Percentiles rank a stretch among this genome's conserved stretches.
Evolutionary conservation across 2,329 filamentous ascomycete species (phyloP).

Genomic region (Fusarium cyanostomum): DNA sequence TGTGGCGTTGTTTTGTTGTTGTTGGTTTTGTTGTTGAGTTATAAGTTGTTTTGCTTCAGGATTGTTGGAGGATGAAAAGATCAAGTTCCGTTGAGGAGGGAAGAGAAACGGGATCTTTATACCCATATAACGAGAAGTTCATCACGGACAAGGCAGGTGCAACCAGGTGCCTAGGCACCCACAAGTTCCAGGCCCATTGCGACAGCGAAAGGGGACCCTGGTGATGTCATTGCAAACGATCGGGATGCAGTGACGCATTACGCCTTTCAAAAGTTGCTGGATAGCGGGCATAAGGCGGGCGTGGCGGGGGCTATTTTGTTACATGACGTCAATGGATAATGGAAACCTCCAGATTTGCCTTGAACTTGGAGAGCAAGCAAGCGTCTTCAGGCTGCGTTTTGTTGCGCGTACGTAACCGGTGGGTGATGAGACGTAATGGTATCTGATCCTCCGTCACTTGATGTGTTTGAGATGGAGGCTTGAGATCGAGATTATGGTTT

Average conservation of each 20-base stretch:
- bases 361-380: constrained; percentile 8
- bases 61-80: constrained; percentile 10
- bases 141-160: constrained; percentile 28
- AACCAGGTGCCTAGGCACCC: constrained; percentile 11
- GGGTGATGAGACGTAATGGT: constrained; percentile 30
- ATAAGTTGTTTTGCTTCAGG: constrained; percentile 10
- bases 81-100: constrained; percentile 32
- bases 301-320: background rate
- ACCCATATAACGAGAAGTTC: constrained; percentile 15
- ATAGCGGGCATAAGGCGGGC: constrained; percentile 1
- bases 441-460: constrained; percentile 10
- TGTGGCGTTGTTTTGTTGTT: constrained; percentile 11
- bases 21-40: constrained; percentile 2
- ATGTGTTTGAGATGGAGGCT: background rate
- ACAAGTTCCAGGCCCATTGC: constrained; percentile 4
- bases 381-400: constrained; percentile 7
- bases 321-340: constrained; percentile 32
- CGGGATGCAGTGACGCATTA: constrained; percentile 22
- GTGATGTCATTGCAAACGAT: constrained; percentile 39
- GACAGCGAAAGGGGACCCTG: background rate
- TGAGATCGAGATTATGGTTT: constrained; percentile 25
- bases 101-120: constrained; percentile 38
- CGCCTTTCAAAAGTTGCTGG: background rate
- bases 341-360: background rate
- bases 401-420: background rate